A percentile compares a stretch with the other conserved stretches of the same genome.
Conservation (phyloP, 371 early-diverging fungal genomes). For the Rhizopus delemar region DNA sequence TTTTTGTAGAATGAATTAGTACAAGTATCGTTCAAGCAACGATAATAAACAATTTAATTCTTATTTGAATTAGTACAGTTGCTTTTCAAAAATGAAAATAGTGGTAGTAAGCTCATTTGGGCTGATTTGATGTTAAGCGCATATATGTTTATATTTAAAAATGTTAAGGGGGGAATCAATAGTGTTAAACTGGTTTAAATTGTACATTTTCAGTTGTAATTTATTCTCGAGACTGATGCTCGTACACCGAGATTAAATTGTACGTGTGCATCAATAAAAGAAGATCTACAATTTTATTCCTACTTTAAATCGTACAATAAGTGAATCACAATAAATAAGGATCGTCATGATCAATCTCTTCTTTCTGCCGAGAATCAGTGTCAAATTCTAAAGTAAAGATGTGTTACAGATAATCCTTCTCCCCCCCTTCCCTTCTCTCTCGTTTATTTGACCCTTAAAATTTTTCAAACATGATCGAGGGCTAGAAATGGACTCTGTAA, state of each 20-base stretch:
- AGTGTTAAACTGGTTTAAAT: background rate
- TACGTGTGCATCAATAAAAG: no score
- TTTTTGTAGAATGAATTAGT: no score
- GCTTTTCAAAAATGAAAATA: background rate
- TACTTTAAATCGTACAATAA: background rate
- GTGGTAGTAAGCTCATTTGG: background rate
- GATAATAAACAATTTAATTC: no score
- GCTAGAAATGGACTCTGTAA: background rate
- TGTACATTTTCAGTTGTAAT: background rate
- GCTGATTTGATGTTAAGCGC: background rate
- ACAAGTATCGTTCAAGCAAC: no score
- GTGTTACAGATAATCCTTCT: background rate
- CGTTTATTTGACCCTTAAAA: background rate
- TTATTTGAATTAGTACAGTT: no score
- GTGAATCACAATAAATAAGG: background rate
- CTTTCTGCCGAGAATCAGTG: constrained; percentile 1
- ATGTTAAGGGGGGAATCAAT: constrained; percentile 1
- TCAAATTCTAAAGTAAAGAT: background rate
- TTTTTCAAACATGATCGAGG: background rate
- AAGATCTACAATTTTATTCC: no score
- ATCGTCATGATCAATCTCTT: background rate
- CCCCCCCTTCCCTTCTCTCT: no score
- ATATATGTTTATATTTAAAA: constrained; percentile 5
- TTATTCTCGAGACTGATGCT: constrained; percentile 3
- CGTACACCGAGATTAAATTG: background rate